Base-by-base conservation (phyloP, 2,329 filamentous ascomycete genomes). In the Botrytis galanthina region DNA sequence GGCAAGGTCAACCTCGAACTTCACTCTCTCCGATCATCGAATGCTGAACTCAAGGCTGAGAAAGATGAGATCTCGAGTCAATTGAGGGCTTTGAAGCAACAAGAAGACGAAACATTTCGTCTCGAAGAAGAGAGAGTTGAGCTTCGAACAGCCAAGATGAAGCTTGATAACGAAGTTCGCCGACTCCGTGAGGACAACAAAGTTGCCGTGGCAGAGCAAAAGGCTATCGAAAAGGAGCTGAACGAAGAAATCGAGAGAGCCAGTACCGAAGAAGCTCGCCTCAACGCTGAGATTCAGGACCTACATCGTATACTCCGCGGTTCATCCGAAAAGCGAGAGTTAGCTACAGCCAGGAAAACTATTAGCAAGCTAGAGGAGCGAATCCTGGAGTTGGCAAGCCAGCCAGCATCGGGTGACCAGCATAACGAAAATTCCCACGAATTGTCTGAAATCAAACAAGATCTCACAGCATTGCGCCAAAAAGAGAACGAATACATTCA, bases 101-200 rank as follows among this genome's bases (percentile, higher is more conserved):
- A 87, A 72, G 88, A 87, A 67, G 86, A 86, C 44, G 88, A 90
- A 73, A 88, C 86, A 1, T 86, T 89, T 77, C 87, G 86, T 20
- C 81, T 92, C 63, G 91, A 93, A 76, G 88, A 90, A 75, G 92
- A 93, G 78, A 90, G 91, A 76, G 83, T 91, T 63, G 90, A 93
- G 71, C 84, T 93, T 37, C 89, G 90, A 29, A 89, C 90, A 42
- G 83, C 88, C n/a, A 92, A 91, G 79, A 83, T 90, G 75, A 91
- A 90, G 78, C 85, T 93, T 29, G 91, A 93, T 75, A 87, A 84
- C 74, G 91, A 93, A 78, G 84, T 92, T 26, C 88, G 89, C 60
- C 86, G 90, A 20, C 83, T 93, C 26, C 88, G 85, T 70, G 89
- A 92, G 14, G 91, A 93, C 79, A 91, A 90, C 77, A 85, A 84